Conservation (phyloP, 2,329 filamentous ascomycete genomes). For the Sclerotinia minor region DNA sequence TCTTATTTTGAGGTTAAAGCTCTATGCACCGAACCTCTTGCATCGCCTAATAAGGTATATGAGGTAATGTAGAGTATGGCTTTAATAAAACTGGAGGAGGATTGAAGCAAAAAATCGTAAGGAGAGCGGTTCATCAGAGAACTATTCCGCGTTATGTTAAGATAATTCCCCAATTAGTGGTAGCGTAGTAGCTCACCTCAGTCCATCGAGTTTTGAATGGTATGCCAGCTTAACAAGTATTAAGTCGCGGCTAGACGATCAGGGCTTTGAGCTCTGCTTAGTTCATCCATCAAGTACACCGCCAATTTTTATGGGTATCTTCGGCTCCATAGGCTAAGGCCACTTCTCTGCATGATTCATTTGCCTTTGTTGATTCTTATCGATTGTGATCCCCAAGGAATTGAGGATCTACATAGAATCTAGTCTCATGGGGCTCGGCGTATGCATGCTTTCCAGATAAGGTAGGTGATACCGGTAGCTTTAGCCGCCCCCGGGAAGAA, state of each 20-base stretch:
- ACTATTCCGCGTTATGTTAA: too few relatives aligned
- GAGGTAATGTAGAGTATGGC: too few relatives aligned
- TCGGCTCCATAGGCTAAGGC: conserved; percentile 6
- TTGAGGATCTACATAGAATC: conserved; percentile 13
- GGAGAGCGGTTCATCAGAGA: too few relatives aligned
- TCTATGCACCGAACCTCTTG: too few relatives aligned
- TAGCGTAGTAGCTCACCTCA: neutral
- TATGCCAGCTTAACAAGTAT: neutral
- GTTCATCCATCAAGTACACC: conserved; percentile 9
- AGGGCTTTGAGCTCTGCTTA: neutral
- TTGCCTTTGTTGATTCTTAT: conserved; percentile 9
- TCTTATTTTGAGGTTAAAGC: too few relatives aligned
- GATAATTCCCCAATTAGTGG: neutral
- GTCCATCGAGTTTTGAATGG: too few relatives aligned
- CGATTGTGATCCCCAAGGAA: neutral
- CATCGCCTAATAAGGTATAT: too few relatives aligned
- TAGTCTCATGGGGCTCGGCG: neutral
- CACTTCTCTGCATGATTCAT: neutral
- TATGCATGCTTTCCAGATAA: conserved; percentile 21
- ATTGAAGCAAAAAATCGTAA: too few relatives aligned
- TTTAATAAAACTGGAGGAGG: too few relatives aligned
- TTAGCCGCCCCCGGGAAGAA: neutral
- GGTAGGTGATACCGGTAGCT: conserved; percentile 22
- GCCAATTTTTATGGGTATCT: conserved; percentile 15
- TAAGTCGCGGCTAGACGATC: neutral